phyloP scores from a whole-genome alignment of 345 rosid genomes.

The Arabidopsis suecica region DNA sequence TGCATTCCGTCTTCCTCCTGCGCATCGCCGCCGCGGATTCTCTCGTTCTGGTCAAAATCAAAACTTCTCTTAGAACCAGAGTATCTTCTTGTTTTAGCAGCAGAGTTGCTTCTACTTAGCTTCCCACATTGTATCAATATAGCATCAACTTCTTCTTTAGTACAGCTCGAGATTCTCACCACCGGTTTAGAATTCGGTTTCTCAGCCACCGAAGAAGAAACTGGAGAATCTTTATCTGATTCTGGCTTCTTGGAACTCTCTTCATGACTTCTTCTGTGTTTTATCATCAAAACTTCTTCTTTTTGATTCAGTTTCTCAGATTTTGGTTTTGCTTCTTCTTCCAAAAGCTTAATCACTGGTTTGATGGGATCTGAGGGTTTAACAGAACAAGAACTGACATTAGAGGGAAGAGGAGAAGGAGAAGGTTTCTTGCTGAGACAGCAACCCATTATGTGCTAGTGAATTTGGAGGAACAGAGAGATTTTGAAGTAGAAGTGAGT shows the following conservation, averaged over 20 bases:
- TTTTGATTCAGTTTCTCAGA: slow-evolving; percentile 20
- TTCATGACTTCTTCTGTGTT: slow-evolving; percentile 79
- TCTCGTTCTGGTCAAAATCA: slow-evolving; percentile 66
- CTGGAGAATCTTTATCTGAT: slow-evolving; percentile 28
- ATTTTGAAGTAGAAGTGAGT: neutral
- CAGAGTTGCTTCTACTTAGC: slow-evolving; percentile 77
- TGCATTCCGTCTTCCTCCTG: slow-evolving; percentile 43
- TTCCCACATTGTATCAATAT: slow-evolving; percentile 92
- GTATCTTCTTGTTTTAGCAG: slow-evolving; percentile 58
- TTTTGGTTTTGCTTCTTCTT: slow-evolving; percentile 16
- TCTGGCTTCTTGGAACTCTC: slow-evolving; percentile 47
- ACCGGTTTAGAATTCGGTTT: neutral
- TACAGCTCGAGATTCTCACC: slow-evolving; percentile 34
- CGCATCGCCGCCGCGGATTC: neutral
- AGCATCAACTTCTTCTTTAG: slow-evolving; percentile 79
- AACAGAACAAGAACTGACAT: slow-evolving; percentile 9
- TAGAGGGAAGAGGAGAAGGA: slow-evolving; percentile 33
- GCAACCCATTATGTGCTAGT: slow-evolving; percentile 52
- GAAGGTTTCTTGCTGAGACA: slow-evolving; percentile 65
- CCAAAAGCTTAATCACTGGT: slow-evolving; percentile 2
- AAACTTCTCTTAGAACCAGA: slow-evolving; percentile 88
- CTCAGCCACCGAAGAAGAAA: slow-evolving; percentile 29
- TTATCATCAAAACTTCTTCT: slow-evolving; percentile 55
- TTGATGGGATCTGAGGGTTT: slow-evolving; percentile 17
- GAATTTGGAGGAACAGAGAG: neutral